Evolutionary conservation across 805 yeast species (phyloP).

Genomic region (Komagataella mondaviorum): DNA sequence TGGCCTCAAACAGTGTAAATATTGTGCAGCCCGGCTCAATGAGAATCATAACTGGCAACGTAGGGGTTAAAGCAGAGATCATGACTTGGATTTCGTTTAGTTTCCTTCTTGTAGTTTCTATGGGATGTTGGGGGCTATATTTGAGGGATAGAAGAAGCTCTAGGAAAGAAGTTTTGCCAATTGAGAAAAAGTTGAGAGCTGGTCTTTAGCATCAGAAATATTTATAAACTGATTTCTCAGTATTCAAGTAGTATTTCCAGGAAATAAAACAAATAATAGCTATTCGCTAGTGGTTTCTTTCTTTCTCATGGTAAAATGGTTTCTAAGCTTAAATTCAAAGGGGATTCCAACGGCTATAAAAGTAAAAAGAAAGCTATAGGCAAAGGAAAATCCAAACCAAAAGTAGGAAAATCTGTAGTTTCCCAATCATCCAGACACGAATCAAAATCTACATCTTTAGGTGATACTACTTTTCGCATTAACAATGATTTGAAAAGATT

Average conservation of each 20-base stretch:
- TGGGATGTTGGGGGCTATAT: constrained; percentile 21
- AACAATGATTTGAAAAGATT: constrained; percentile 10
- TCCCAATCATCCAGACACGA: background rate
- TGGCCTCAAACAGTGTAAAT: constrained; percentile 33
- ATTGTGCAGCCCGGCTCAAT: constrained; percentile 37
- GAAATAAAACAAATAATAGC: too few species aligned
- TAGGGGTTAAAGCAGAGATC: constrained; percentile 39
- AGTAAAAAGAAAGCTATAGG: constrained; percentile 5
- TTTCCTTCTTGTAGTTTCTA: constrained; percentile 25
- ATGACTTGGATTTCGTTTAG: constrained; percentile 52
- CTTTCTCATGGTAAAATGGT: constrained; percentile 11
- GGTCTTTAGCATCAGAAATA: background rate
- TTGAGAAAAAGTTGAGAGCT: background rate
- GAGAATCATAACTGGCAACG: constrained; percentile 26
- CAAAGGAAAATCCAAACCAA: background rate
- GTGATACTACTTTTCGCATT: constrained; percentile 5
- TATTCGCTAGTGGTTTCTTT: background rate
- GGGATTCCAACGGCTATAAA: constrained; percentile 8
- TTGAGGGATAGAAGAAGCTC: constrained; percentile 17
- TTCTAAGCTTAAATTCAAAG: constrained; percentile 18
- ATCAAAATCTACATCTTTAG: background rate
- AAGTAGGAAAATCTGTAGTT: background rate
- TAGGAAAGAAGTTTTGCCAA: background rate
- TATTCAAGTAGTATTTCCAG: too few species aligned
- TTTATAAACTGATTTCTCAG: background rate